Conservation (phyloP, 495 filamentous ascomycete genomes). For the Penicillium canariense region DNA sequence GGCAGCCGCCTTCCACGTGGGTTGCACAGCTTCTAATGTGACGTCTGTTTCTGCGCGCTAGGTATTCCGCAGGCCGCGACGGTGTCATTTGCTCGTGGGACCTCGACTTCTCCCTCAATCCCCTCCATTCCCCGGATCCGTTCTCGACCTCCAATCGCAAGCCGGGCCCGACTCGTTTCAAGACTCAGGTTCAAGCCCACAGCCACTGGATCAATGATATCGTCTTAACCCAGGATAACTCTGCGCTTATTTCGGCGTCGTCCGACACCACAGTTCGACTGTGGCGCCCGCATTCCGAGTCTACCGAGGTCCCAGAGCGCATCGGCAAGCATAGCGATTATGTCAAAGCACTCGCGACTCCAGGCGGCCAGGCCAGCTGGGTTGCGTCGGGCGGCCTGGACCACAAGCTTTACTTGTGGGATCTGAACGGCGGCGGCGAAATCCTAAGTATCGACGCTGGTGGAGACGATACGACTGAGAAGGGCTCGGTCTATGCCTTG, state of each 20-base stretch:
- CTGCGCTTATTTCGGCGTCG: constrained; percentile 86
- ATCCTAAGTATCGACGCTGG: constrained; percentile 79
- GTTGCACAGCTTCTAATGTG: constrained; percentile 24
- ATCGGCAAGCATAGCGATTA: constrained; percentile 95
- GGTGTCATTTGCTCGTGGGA: constrained; percentile 97
- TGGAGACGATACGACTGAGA: constrained; percentile 75
- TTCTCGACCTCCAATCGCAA: constrained; percentile 27
- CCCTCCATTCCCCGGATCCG: constrained; percentile 37
- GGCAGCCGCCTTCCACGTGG: constrained; percentile 8
- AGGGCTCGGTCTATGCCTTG: constrained; percentile 93
- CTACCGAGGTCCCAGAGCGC: constrained; percentile 64
- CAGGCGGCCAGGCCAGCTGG: constrained; percentile 70
- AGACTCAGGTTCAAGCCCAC: constrained; percentile 91
- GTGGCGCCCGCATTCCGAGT: constrained; percentile 83
- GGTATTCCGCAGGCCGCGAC: constrained; percentile 94
- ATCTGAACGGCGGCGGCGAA: constrained; percentile 82
- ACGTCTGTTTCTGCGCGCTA: constrained; percentile 35
- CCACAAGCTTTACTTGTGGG: constrained; percentile 89
- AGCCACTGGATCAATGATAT: constrained; percentile 99
- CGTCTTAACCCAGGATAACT: constrained; percentile 76
- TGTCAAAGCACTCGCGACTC: constrained; percentile 88
- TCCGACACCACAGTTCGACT: constrained; percentile 93
- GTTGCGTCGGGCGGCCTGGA: constrained; percentile 96
- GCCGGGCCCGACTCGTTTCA: constrained; percentile 60
- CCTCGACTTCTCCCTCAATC: constrained; percentile 54